These are phyloP conservation scores for Collybia nuda DNA, from an alignment of 768 basidiomycete species.

Conservation along the genomic window DNA sequence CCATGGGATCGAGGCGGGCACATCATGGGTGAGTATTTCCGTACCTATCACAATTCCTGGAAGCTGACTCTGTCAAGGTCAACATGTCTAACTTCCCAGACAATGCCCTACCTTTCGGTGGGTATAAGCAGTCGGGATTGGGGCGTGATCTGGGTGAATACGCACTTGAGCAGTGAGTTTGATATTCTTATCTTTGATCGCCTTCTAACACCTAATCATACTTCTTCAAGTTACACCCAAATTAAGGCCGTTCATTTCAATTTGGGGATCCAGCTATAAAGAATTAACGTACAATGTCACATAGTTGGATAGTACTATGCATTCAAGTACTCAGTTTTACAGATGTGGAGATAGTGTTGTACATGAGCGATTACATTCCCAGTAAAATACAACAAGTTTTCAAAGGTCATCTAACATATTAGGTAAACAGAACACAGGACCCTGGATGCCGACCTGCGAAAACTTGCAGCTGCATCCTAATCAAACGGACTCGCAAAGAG, in stretches of 20 bases:
- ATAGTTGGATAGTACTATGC: too few relatives aligned
- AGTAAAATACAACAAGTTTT: too few relatives aligned
- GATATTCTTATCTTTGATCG: neutral
- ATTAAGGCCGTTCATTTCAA: neutral
- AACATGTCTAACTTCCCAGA: neutral
- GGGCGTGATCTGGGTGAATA: slow-evolving; percentile 83
- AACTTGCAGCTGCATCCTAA: neutral
- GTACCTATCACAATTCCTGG: neutral
- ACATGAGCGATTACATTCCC: too few relatives aligned
- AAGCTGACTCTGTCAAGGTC: neutral
- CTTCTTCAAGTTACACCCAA: slow-evolving; percentile 1
- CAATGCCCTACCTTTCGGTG: slow-evolving; percentile 76
- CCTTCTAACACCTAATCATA: neutral
- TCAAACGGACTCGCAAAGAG: neutral
- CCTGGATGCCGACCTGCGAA: too few relatives aligned
- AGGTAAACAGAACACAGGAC: too few relatives aligned
- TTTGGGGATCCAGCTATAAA: neutral
- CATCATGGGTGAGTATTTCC: slow-evolving; percentile 6
- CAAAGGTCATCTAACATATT: too few relatives aligned
- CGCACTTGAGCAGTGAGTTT: slow-evolving; percentile 57
- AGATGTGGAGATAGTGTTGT: too few relatives aligned
- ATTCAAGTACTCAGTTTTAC: too few relatives aligned
- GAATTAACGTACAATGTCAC: too few relatives aligned
- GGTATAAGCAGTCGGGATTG: slow-evolving; percentile 82
- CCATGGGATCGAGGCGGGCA: slow-evolving; percentile 16